phyloP scores from a whole-genome alignment of 345 rosid genomes.

The Sonneratia alba region DNA sequence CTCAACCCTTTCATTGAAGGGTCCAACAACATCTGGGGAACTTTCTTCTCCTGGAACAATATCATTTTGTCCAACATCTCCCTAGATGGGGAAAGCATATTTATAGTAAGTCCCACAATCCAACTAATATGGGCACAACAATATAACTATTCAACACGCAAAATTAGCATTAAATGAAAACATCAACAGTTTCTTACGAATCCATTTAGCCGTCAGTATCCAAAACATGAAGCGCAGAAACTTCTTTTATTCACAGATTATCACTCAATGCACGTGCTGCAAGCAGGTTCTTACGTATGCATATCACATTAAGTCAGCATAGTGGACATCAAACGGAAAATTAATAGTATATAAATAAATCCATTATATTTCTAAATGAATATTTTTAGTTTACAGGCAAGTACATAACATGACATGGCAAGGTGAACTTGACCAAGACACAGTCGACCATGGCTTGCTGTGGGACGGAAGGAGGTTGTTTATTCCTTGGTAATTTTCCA shows the following conservation, averaged over 20 bases:
- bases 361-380: slow-evolving; percentile 19
- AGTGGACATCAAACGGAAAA: not conserved
- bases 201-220: slow-evolving; percentile 66
- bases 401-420: not conserved
- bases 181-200: slow-evolving; percentile 71
- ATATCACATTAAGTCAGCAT: slow-evolving; percentile 31
- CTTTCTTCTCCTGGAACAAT: not conserved
- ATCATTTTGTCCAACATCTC: slow-evolving; percentile 1
- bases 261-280: slow-evolving; percentile 40
- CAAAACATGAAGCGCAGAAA: slow-evolving; percentile 59
- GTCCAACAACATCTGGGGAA: slow-evolving; percentile 5
- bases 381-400: not conserved
- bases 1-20: slow-evolving; percentile 12
- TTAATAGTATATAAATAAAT: slow-evolving; percentile 31
- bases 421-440: not conserved
- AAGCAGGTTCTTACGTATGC: slow-evolving; percentile 51
- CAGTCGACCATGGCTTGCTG: not conserved
- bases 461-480: not conserved
- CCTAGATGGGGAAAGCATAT: slow-evolving; percentile 2
- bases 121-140: not conserved
- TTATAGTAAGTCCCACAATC: not conserved
- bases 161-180: slow-evolving; percentile 16
- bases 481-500: not conserved
- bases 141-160: slow-evolving; percentile 11
- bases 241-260: slow-evolving; percentile 21